phyloP scores from a whole-genome alignment of 805 yeast genomes.

The Zygoascus bituminiphila region DNA sequence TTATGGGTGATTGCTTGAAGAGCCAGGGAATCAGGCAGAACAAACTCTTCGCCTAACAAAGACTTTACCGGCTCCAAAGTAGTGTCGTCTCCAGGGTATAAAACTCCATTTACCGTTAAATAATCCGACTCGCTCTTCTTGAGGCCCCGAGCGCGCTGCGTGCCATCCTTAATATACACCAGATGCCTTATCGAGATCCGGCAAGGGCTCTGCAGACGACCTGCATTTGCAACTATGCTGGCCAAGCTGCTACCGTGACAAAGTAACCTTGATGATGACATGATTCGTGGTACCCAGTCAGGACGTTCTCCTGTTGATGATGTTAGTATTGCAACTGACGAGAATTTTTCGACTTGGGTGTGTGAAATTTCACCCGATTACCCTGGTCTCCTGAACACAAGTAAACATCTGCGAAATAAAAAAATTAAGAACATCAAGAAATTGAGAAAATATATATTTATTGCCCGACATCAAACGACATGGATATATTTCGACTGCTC shows the following conservation, averaged over 20 bases:
- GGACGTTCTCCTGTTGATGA: background rate
- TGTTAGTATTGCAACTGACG: background rate
- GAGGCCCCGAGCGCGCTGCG: slow-evolving; percentile 58
- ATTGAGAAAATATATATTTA: background rate
- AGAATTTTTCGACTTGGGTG: background rate
- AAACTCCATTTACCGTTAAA: slow-evolving; percentile 40
- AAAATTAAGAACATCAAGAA: background rate
- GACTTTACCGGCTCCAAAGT: slow-evolving; percentile 42
- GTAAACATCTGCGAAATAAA: background rate
- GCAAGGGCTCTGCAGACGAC: background rate
- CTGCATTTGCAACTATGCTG: background rate
- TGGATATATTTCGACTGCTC: slow-evolving; percentile 86
- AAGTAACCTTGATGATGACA: background rate
- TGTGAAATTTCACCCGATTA: background rate
- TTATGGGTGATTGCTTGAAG: slow-evolving; percentile 87
- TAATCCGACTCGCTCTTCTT: slow-evolving; percentile 61
- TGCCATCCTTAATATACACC: slow-evolving; percentile 34
- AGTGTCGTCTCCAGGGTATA: slow-evolving; percentile 44
- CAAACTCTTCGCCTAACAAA: slow-evolving; percentile 42
- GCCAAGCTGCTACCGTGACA: background rate
- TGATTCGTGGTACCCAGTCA: background rate
- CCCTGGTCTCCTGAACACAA: background rate
- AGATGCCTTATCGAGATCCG: slow-evolving; percentile 22
- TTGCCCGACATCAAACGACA: slow-evolving; percentile 55
- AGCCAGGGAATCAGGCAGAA: slow-evolving; percentile 51